These are phyloP conservation scores for Acacia crassicarpa DNA, from an alignment of 306 rosid species.

Conservation along the genomic window DNA sequence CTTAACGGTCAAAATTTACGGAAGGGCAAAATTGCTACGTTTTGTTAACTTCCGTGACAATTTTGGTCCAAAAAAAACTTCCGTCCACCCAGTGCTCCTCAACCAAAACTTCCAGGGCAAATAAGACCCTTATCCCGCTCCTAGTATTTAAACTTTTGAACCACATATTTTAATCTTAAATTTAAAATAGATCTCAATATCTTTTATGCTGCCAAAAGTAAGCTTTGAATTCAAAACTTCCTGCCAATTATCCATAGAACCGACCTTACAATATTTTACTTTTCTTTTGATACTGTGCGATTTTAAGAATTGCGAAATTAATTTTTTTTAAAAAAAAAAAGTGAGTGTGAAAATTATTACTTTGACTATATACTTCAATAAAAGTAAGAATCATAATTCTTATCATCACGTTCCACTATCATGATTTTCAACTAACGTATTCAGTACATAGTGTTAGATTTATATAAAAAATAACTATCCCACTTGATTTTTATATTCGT, in stretches of 20 bases:
- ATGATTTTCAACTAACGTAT: not conserved
- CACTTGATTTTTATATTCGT: not conserved
- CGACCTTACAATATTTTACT: not conserved
- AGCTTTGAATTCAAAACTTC: constrained; percentile 6
- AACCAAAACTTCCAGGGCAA: no score
- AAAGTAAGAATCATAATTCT: not conserved
- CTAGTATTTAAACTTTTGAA: not conserved
- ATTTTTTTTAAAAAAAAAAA: not conserved
- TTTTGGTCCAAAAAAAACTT: no score
- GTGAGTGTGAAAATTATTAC: not conserved
- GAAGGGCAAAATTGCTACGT: no score
- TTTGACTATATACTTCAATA: not conserved
- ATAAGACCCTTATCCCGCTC: no score
- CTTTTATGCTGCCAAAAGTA: not conserved
- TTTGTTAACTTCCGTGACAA: no score
- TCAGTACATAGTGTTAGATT: not conserved
- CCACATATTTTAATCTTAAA: not conserved
- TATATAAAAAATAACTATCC: not conserved
- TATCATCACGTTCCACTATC: not conserved
- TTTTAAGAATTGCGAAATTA: not conserved
- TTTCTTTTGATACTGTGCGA: not conserved
- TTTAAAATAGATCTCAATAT: not conserved
- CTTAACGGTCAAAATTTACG: no score
- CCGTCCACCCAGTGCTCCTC: no score
- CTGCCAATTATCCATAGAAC: not conserved